phyloP scores from a whole-genome alignment of 495 filamentous ascomycete genomes.

The Podospora comata region DNA sequence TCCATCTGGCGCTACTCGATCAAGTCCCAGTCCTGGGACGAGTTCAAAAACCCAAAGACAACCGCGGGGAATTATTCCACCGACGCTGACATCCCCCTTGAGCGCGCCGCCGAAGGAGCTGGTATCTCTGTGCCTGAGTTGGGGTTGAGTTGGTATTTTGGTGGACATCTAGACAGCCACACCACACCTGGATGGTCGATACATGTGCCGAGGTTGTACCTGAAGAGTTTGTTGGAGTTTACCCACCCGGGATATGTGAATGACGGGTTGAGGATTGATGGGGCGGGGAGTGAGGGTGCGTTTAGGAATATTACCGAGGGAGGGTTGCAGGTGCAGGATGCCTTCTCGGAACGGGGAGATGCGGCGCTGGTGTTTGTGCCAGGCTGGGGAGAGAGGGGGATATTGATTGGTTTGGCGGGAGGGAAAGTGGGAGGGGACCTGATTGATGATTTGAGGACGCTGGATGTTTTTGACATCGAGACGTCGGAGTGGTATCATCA shows the following conservation, averaged over 20 bases:
- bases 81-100: conserved; percentile 48
- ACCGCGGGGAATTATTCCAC: conserved; percentile 57
- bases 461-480: conserved; percentile 75
- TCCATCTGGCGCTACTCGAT: conserved; percentile 69
- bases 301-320: conserved; percentile 71
- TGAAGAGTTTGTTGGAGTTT: conserved; percentile 72
- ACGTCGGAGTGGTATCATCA: conserved; percentile 78
- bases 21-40: conserved; percentile 54
- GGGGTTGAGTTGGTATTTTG: conserved; percentile 71
- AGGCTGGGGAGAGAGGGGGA: conserved; percentile 65
- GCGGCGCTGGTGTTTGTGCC: conserved; percentile 68
- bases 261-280: conserved; percentile 46
- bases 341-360: conserved; percentile 69
- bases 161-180: conserved; percentile 64
- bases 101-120: conserved; percentile 68
- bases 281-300: conserved; percentile 52
- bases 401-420: conserved; percentile 67
- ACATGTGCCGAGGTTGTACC: conserved; percentile 57
- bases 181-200: conserved; percentile 70
- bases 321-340: conserved; percentile 58
- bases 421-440: conserved; percentile 58
- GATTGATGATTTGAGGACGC: conserved; percentile 62
- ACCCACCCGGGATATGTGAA: conserved; percentile 66
- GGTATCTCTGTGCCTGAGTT: conserved; percentile 64
- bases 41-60: conserved; percentile 54